phyloP scores from a whole-genome alignment of 2,329 filamentous ascomycete genomes.

The Colletotrichum sp. region DNA sequence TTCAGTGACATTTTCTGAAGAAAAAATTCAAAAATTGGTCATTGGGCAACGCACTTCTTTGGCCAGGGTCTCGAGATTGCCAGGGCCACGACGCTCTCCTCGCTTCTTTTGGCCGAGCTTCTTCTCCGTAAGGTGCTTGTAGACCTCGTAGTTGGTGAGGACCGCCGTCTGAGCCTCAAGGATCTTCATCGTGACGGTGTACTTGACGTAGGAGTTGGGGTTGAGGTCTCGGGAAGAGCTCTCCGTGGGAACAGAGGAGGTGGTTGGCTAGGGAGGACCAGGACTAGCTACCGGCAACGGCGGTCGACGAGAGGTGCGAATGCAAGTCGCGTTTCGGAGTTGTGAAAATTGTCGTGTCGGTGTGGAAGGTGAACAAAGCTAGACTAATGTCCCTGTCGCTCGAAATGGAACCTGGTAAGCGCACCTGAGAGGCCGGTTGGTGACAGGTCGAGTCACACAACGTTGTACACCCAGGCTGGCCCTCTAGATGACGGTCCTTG shows the following conservation, averaged over 20 bases:
- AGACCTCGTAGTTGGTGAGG: slow-evolving; percentile 77
- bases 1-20: background rate
- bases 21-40: background rate
- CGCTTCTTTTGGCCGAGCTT: slow-evolving; percentile 46
- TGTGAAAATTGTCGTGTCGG: slow-evolving; percentile 9
- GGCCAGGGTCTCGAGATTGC: slow-evolving; percentile 65
- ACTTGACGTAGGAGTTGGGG: background rate
- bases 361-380: slow-evolving; percentile 10
- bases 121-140: slow-evolving; percentile 66
- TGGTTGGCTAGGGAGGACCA: background rate
- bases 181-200: slow-evolving; percentile 63
- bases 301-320: background rate
- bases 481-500: background rate
- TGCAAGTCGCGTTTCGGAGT: slow-evolving; percentile 6
- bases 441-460: slow-evolving; percentile 11
- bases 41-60: slow-evolving; percentile 59
- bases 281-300: background rate
- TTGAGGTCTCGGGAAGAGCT: background rate
- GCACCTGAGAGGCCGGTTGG: background rate
- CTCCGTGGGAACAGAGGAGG: background rate
- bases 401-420: background rate
- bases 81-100: slow-evolving; percentile 49
- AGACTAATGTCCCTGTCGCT: slow-evolving; percentile 1
- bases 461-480: background rate
- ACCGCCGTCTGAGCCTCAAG: slow-evolving; percentile 73